These are phyloP conservation scores for Nicotiana benthamiana DNA, from an alignment of 257 asterid genomes.

Conservation along the genomic window DNA sequence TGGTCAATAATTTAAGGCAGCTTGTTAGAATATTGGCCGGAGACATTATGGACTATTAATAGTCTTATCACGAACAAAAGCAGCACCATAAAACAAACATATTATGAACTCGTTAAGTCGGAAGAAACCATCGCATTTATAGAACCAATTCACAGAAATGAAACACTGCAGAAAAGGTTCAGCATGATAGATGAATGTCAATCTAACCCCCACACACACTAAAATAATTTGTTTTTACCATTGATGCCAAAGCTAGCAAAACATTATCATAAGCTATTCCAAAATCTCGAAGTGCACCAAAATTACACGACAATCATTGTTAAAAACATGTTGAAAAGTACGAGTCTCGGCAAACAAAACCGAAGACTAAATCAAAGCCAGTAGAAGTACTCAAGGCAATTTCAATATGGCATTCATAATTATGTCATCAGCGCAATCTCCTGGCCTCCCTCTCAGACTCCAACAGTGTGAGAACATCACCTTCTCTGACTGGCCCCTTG, in stretches of 20 bases:
- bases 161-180: no score
- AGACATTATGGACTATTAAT: no score
- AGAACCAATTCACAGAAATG: no score
- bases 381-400: background rate
- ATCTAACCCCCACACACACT: no score
- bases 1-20: no score
- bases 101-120: no score
- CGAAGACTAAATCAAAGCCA: background rate
- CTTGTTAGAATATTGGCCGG: no score
- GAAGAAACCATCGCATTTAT: no score
- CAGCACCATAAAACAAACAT: no score
- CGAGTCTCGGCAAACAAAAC: background rate
- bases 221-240: no score
- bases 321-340: background rate
- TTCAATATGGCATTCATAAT: background rate
- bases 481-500: conserved; percentile 34
- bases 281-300: background rate
- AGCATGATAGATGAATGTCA: no score
- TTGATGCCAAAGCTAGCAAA: background rate
- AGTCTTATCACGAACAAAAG: no score
- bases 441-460: conserved; percentile 35
- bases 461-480: conserved; percentile 25
- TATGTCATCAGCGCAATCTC: conserved; percentile 20
- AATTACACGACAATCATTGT: background rate
- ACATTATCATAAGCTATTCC: background rate